Evolutionary conservation across 1,139 yeast species (phyloP).

Genomic region (Ogataea hybrid): DNA sequence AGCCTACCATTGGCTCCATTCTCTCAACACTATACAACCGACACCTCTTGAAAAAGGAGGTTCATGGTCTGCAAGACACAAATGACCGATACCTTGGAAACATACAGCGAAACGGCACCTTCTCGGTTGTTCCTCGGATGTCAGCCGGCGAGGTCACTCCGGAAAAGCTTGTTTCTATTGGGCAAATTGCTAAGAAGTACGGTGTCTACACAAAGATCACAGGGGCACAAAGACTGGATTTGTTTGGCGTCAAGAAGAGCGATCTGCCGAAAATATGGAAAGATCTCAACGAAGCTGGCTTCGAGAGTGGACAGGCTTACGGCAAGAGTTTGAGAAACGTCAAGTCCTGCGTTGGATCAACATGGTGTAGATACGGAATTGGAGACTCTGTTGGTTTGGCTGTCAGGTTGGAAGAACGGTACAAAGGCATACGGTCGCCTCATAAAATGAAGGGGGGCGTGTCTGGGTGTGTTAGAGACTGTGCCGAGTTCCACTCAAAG

Average conservation of each 20-base stretch:
- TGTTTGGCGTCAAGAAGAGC: conserved; percentile 35
- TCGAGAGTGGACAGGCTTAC: conserved; percentile 37
- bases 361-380: conserved; percentile 38
- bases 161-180: conserved; percentile 33
- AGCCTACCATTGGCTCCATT: conserved; percentile 36
- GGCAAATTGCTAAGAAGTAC: conserved; percentile 33
- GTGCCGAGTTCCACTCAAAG: conserved; percentile 37
- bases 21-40: conserved; percentile 33
- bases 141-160: conserved; percentile 37
- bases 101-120: conserved; percentile 36
- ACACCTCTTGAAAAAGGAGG: conserved; percentile 30
- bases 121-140: conserved; percentile 36
- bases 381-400: conserved; percentile 38
- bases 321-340: conserved; percentile 36
- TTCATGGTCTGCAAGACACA: conserved; percentile 36
- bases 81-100: conserved; percentile 36
- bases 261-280: conserved; percentile 36
- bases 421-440: conserved; percentile 36
- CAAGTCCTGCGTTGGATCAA: conserved; percentile 37
- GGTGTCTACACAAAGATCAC: conserved; percentile 36
- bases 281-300: conserved; percentile 32
- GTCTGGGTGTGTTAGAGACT: conserved; percentile 36
- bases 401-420: conserved; percentile 34
- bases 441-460: conserved; percentile 38
- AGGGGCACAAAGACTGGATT: conserved; percentile 36